Evolutionary conservation across 2,329 filamentous ascomycete species (phyloP), one percentile per base, ranked within the genome.

Genomic region (Diaporthe citri): DNA sequence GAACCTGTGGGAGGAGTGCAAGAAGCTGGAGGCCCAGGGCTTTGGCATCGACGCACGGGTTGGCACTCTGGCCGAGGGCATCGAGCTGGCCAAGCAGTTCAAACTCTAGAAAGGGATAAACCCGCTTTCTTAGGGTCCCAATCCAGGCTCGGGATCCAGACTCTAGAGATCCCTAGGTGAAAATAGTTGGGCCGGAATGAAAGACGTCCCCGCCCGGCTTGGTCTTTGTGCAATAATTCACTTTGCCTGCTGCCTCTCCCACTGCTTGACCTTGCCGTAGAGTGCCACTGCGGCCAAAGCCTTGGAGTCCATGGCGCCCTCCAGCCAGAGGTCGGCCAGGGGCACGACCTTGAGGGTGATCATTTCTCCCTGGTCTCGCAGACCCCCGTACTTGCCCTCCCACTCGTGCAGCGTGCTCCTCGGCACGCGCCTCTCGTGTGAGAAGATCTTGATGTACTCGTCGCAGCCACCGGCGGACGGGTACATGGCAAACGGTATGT

Each of bases 11-110:
- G 87, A 87, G 0, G 91, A 93, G 80, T 92, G 92, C 80, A 90
- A 91, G 81, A 88, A 83, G 77, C 86, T 95, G 1, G 93, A 95
- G 80, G 85, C 85, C 2, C 86, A 95, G 77, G 94, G 94, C 0
- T 95, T 90, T 82, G 94, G 93, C 1, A 94, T 97, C 78, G 94
- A 97, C 83, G 94, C 94, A 8, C 87, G 94, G 52, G 92, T 96
- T 2, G 94, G 93, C 1, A 94, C 93, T 7, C 84, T 96, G 60
- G 94, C 94, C 0, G 94, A 96, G 82, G 94, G 94, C 0, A 92
- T 96, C 75, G 91, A 96, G 80, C 84, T 95, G 77, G 93, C 93
- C 28, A 93, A 91, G 85, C 83, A 84, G 76, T 86, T 89, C 74
- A 86, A 85, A 77, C 80, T 89, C 34, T 87, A 76, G 74, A 25